Conservation (phyloP, 2,329 filamentous ascomycete genomes). For the Colletotrichum sp. region DNA sequence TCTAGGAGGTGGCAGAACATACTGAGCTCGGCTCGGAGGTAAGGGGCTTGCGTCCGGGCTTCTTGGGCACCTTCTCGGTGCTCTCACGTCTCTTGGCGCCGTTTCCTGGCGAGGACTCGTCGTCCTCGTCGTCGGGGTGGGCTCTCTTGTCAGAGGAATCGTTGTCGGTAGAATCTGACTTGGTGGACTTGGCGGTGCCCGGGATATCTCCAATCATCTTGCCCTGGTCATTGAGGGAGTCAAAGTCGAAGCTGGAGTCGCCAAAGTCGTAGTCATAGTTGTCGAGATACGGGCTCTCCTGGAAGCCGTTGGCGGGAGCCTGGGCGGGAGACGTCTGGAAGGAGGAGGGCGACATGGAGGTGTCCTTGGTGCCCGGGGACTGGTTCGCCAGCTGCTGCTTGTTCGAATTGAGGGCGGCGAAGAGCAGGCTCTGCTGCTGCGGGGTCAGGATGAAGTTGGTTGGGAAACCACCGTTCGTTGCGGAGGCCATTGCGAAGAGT, state of each 20-base stretch:
- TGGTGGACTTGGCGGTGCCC: conserved; percentile 55
- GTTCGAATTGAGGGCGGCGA: conserved; percentile 79
- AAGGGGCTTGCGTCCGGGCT: conserved; percentile 93
- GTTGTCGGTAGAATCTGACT: conserved; percentile 60
- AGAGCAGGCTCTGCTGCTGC: conserved; percentile 77
- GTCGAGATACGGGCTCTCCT: conserved; percentile 84
- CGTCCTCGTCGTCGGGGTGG: conserved; percentile 73
- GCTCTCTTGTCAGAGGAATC: conserved; percentile 74
- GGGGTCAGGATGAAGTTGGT: conserved; percentile 73
- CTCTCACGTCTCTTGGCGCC: conserved; percentile 77
- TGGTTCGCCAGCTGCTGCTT: conserved; percentile 43
- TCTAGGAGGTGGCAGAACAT: conserved; percentile 44
- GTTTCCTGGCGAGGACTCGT: conserved; percentile 55
- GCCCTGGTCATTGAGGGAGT: conserved; percentile 55
- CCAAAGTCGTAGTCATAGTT: conserved; percentile 79
- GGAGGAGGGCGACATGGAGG: conserved; percentile 53
- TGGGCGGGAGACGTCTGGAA: conserved; percentile 55
- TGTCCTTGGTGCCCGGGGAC: conserved; percentile 38
- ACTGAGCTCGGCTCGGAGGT: conserved; percentile 96
- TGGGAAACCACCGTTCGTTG: conserved; percentile 46
- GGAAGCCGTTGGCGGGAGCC: conserved; percentile 55
- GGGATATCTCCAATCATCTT: conserved; percentile 81
- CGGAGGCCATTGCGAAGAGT: conserved; percentile 53
- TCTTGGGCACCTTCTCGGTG: conserved; percentile 88
- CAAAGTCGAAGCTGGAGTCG: conserved; percentile 79